Conservation (phyloP, 164 flowering plant genomes). For the Umbellularia californica region DNA sequence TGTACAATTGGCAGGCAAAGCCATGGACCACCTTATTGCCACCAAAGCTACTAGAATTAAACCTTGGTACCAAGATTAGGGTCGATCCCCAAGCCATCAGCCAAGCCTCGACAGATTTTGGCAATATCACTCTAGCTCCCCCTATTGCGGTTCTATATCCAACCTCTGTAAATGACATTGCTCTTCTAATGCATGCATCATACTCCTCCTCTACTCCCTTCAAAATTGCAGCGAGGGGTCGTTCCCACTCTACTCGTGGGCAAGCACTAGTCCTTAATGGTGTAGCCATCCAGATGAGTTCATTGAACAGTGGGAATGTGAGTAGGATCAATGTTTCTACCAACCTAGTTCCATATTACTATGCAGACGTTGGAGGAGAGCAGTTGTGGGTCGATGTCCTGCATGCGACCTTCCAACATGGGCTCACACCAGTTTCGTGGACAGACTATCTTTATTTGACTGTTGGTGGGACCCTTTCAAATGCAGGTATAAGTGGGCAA, state of each 20-base stretch:
- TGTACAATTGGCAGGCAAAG: constrained; percentile 23
- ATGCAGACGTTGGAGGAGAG: constrained; percentile 71
- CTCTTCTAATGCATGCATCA: constrained; percentile 32
- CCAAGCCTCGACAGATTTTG: constrained; percentile 57
- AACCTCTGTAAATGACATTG: constrained; percentile 43
- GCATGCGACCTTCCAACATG: constrained; percentile 41
- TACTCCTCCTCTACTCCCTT: constrained; percentile 34
- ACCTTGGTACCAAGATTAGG: constrained; percentile 29
- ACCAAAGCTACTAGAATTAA: constrained; percentile 21
- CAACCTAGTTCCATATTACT: constrained; percentile 18
- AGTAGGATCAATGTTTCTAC: constrained; percentile 30
- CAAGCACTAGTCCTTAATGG: constrained; percentile 72
- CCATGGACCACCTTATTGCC: constrained; percentile 28
- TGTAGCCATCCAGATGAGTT: constrained; percentile 70
- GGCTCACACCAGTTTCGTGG: constrained; percentile 80
- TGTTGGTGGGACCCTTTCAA: constrained; percentile 91
- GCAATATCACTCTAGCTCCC: constrained; percentile 28
- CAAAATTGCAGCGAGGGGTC: constrained; percentile 57
- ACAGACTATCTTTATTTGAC: constrained; percentile 82
- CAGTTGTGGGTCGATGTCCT: constrained; percentile 78
- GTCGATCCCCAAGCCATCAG: constrained; percentile 24
- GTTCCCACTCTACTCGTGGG: constrained; percentile 68
- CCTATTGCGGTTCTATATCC: constrained; percentile 65
- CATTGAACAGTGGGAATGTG: constrained; percentile 18
- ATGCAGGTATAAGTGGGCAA: constrained; percentile 86